These are phyloP conservation scores for Nymphaea thermarum DNA, from an alignment of 164 flowering plant genomes.

Conservation along the genomic window DNA sequence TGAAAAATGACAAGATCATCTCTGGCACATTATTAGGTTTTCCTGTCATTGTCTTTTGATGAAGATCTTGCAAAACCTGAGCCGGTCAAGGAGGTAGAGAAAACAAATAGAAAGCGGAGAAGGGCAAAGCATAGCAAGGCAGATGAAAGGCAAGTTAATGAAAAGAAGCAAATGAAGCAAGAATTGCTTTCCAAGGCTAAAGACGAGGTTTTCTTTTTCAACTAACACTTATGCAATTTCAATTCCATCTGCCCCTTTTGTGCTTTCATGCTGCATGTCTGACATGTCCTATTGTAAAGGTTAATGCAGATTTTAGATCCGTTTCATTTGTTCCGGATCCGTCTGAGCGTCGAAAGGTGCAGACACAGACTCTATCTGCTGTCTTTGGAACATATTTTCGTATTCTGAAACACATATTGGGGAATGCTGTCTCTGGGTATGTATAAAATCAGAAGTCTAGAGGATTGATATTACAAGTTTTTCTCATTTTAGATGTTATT, in stretches of 20 bases:
- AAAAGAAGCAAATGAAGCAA: slow-evolving; percentile 45
- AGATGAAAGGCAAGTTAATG: slow-evolving; percentile 34
- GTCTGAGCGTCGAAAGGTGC: slow-evolving; percentile 49
- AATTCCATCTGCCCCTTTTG: too few species aligned
- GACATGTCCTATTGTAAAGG: slow-evolving; percentile 30
- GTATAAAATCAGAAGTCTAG: not conserved
- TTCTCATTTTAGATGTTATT: too few species aligned
- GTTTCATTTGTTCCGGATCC: slow-evolving; percentile 51
- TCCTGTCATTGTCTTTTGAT: slow-evolving; percentile 68
- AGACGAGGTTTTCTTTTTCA: slow-evolving; percentile 52
- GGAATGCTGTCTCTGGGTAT: slow-evolving; percentile 30
- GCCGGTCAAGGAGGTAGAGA: slow-evolving; percentile 24
- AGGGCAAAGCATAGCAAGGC: slow-evolving; percentile 21
- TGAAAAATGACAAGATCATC: too few species aligned
- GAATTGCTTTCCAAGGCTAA: slow-evolving; percentile 49
- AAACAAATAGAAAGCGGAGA: slow-evolving; percentile 29
- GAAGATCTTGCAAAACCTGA: slow-evolving; percentile 59
- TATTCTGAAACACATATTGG: slow-evolving; percentile 54
- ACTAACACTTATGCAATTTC: not conserved
- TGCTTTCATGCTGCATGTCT: not conserved
- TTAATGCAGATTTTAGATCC: slow-evolving; percentile 68
- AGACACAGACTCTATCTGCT: slow-evolving; percentile 75
- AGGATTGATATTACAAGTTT: too few species aligned
- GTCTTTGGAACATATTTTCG: slow-evolving; percentile 89
- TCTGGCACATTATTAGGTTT: slow-evolving; percentile 34